Conservation (phyloP, 2,329 filamentous ascomycete genomes). For the Hymenoscyphus repandus region DNA sequence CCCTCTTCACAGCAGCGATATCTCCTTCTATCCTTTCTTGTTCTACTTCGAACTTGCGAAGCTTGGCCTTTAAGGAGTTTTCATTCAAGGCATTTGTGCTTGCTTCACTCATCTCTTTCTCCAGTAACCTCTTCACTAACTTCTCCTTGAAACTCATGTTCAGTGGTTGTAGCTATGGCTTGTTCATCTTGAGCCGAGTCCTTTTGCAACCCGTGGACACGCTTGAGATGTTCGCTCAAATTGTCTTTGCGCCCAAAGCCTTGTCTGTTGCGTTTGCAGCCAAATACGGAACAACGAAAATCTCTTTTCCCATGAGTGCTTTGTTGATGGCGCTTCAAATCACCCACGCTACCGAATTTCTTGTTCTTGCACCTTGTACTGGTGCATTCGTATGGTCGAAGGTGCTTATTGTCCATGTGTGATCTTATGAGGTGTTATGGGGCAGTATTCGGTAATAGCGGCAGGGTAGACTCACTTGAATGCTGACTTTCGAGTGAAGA, state of each 20-base stretch:
- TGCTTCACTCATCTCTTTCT: background rate
- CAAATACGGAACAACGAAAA: constrained; percentile 5
- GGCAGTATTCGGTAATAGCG: background rate
- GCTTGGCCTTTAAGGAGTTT: constrained; percentile 3
- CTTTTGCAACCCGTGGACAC: constrained; percentile 2
- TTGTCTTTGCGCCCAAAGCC: constrained; percentile 16
- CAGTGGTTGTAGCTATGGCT: no score
- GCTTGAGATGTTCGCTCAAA: constrained; percentile 9
- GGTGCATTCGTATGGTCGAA: constrained; percentile 11
- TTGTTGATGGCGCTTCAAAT: constrained; percentile 10
- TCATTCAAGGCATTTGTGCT: background rate
- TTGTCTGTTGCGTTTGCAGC: constrained; percentile 7
- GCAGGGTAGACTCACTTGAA: constrained; percentile 4
- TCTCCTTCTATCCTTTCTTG: constrained; percentile 11
- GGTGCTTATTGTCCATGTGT: constrained; percentile 13
- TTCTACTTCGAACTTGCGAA: constrained; percentile 8
- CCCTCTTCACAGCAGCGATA: constrained; percentile 13
- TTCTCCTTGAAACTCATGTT: background rate
- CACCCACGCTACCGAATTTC: constrained; percentile 8
- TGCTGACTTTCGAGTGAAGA: constrained; percentile 5
- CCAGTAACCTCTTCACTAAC: background rate
- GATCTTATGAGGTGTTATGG: background rate
- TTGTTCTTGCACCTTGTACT: constrained; percentile 2
- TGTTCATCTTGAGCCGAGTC: no score
- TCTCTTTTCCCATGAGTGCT: constrained; percentile 4